Percentiles rank a stretch among this genome's conserved stretches.
Conservation (phyloP, 2,329 filamentous ascomycete genomes). For the Lojkania enalia region DNA sequence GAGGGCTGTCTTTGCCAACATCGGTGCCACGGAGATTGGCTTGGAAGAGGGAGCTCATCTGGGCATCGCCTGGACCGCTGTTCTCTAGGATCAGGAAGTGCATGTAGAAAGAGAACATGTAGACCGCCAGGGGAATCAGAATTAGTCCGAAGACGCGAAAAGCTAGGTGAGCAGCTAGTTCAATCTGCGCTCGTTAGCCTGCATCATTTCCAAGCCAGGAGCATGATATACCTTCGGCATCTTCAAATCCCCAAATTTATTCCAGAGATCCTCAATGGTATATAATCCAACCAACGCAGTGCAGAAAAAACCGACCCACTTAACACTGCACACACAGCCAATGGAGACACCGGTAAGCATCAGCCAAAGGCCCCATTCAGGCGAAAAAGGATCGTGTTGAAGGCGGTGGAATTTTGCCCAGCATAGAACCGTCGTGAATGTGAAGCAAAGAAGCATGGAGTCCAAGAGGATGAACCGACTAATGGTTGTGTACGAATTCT, state of each 20-base stretch:
- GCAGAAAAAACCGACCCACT: conserved; percentile 95
- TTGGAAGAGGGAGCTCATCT: conserved; percentile 99
- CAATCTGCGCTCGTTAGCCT: conserved; percentile 50
- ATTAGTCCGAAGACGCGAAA: conserved; percentile 87
- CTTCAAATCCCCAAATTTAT: conserved; percentile 91
- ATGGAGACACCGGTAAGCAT: conserved; percentile 93
- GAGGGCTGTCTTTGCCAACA: conserved; percentile 89
- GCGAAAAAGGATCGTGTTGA: conserved; percentile 81
- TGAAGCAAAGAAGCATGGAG: conserved; percentile 98
- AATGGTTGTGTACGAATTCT: conserved; percentile 99
- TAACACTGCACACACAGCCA: conserved; percentile 97
- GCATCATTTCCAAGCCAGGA: conserved; percentile 3
- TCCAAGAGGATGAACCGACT: conserved; percentile 97
- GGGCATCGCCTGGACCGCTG: conserved; percentile 94
- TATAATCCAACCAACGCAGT: conserved; percentile 94
- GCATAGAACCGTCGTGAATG: conserved; percentile 95
- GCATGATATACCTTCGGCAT: conserved; percentile 71
- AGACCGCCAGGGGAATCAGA: conserved; percentile 83
- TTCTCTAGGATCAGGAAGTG: conserved; percentile 94
- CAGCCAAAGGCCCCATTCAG: conserved; percentile 94
- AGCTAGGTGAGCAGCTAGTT: conserved; percentile 75
- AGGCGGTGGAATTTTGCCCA: conserved; percentile 96
- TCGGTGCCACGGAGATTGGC: conserved; percentile 93
- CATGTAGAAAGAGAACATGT: conserved; percentile 92
- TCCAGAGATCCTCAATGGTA: conserved; percentile 95